Conservation (phyloP, 2,329 filamentous ascomycete genomes). For the Botrytis byssoidea region DNA sequence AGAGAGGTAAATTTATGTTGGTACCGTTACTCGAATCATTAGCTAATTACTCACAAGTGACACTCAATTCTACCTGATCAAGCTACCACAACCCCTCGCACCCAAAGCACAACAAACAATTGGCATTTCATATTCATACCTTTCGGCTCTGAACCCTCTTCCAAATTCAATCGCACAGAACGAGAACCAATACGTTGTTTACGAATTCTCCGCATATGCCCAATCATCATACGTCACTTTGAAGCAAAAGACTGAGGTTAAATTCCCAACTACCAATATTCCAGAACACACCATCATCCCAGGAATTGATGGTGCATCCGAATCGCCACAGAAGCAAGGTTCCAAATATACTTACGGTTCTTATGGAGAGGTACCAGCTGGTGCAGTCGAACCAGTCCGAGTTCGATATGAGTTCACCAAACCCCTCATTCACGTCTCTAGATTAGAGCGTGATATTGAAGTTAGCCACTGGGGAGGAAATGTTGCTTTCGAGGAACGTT, state of each 20-base stretch:
- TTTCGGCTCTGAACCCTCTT: conserved; percentile 76
- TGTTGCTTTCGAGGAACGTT: conserved; percentile 89
- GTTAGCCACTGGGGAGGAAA: conserved; percentile 99
- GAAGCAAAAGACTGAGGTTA: conserved; percentile 97
- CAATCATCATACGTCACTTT: conserved; percentile 79
- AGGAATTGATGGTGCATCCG: conserved; percentile 54
- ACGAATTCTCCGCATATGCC: conserved; percentile 81
- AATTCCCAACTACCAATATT: conserved; percentile 74
- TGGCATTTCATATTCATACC: conserved; percentile 78
- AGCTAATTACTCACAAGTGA: conserved; percentile 50
- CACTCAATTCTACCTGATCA: conserved; percentile 80
- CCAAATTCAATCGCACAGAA: conserved; percentile 80
- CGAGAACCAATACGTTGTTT: conserved; percentile 81
- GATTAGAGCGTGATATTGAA: conserved; percentile 86
- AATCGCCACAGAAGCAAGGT: conserved; percentile 76
- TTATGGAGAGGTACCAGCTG: conserved; percentile 79
- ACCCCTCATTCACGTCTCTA: conserved; percentile 75
- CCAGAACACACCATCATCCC: conserved; percentile 81
- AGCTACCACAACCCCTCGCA: conserved; percentile 71
- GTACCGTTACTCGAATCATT: conserved; percentile 12
- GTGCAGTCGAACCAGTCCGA: conserved; percentile 67
- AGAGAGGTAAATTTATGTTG: conserved; percentile 49
- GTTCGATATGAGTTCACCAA: conserved; percentile 96
- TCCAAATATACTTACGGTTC: conserved; percentile 86
- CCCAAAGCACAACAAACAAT: conserved; percentile 79